phyloP scores from a whole-genome alignment of 192 early-diverging fungal genomes.

The Coemansia umbellata region DNA sequence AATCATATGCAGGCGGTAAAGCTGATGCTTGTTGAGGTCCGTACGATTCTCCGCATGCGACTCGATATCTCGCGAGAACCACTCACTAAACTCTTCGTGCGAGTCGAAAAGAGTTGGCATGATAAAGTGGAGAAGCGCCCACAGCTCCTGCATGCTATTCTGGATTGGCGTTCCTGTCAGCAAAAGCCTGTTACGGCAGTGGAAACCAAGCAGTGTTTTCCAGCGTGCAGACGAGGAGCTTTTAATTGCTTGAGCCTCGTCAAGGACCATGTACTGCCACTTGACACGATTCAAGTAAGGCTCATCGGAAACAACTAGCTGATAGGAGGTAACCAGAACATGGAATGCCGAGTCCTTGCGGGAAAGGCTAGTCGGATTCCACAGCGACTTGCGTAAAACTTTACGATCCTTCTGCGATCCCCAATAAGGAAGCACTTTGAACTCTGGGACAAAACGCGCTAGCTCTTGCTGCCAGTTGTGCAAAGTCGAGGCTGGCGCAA shows the following conservation, averaged over 20 bases:
- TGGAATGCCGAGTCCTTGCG: constrained; percentile 79
- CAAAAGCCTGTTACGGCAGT: constrained; percentile 78
- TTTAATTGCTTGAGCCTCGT: constrained; percentile 95
- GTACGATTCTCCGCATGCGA: constrained; percentile 81
- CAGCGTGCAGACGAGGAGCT: constrained; percentile 82
- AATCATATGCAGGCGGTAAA: constrained; percentile 83
- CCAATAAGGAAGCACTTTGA: constrained; percentile 86
- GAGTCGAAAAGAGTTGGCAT: constrained; percentile 94
- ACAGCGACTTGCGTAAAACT: constrained; percentile 71
- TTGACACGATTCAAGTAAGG: constrained; percentile 75
- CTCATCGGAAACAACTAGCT: constrained; percentile 79
- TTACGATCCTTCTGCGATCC: constrained; percentile 80
- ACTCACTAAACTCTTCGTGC: constrained; percentile 90
- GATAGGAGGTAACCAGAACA: constrained; percentile 87
- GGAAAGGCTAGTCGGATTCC: constrained; percentile 70
- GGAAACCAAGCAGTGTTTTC: constrained; percentile 79
- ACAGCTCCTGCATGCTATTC: constrained; percentile 92
- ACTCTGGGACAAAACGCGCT: constrained; percentile 69
- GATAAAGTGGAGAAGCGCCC: constrained; percentile 91
- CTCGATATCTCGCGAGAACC: constrained; percentile 93
- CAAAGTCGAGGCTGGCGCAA: constrained; percentile 83
- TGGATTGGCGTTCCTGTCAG: constrained; percentile 93
- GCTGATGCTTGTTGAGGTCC: constrained; percentile 77
- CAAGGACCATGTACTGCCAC: constrained; percentile 96
- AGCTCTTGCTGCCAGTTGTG: constrained; percentile 95